phyloP scores from a whole-genome alignment of 495 filamentous ascomycete genomes.

The Darksidea phi region DNA sequence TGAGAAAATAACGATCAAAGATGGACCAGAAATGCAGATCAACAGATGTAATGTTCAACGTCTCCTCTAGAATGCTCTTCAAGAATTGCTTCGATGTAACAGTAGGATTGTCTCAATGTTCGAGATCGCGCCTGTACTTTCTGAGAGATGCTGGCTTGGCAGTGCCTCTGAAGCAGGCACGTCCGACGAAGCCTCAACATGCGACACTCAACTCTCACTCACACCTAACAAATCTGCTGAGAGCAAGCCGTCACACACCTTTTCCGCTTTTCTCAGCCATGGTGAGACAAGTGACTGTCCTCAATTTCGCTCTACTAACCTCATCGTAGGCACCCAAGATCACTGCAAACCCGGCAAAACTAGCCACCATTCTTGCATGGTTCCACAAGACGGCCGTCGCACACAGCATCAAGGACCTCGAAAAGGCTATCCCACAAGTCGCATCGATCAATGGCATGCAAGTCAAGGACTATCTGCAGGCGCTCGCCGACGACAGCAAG shows the following conservation, averaged over 20 bases:
- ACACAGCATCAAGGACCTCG: slow-evolving; percentile 72
- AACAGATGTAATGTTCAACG: too few relatives aligned
- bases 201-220: neutral
- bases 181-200: neutral
- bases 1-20: too few relatives aligned
- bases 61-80: neutral
- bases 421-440: slow-evolving; percentile 64
- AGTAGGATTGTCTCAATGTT: neutral
- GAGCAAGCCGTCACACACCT: neutral
- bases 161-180: neutral
- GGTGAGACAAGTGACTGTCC: slow-evolving; percentile 5
- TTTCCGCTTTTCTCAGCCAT: neutral
- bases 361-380: slow-evolving; percentile 60
- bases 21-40: too few relatives aligned
- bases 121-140: neutral
- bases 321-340: slow-evolving; percentile 56
- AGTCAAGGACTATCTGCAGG: slow-evolving; percentile 68
- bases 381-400: slow-evolving; percentile 63
- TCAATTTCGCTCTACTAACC: neutral
- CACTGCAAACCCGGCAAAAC: slow-evolving; percentile 59
- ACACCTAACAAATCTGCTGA: neutral
- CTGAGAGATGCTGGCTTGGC: neutral
- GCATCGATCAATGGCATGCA: slow-evolving; percentile 68
- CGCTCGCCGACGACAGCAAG: slow-evolving; percentile 61
- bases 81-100: neutral